Conservation (phyloP, 108 stramenopile species). For the Skeletonema menzelii region DNA sequence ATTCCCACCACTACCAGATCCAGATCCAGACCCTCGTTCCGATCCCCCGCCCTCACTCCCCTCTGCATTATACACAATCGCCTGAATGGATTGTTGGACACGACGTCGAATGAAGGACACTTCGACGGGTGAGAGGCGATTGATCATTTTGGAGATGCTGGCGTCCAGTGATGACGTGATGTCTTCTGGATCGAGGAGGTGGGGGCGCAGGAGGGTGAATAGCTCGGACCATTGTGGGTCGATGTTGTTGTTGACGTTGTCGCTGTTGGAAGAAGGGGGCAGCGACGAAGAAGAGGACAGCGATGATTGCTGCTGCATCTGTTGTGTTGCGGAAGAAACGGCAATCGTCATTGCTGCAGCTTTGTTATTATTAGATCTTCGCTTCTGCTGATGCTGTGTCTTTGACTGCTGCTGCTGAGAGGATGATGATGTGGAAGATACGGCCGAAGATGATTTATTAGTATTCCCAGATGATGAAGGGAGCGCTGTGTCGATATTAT, state of each 20-base stretch:
- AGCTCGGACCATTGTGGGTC: slow-evolving; percentile 11
- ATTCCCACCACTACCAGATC: background rate
- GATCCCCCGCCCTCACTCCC: background rate
- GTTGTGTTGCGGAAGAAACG: background rate
- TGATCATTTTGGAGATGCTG: slow-evolving; percentile 9
- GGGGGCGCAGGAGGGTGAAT: slow-evolving; percentile 9
- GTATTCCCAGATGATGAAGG: background rate
- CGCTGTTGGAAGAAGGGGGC: background rate
- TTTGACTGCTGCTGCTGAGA: background rate
- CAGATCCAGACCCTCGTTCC: background rate
- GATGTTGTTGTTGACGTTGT: background rate
- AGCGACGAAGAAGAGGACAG: background rate
- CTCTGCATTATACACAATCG: background rate
- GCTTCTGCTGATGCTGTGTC: background rate
- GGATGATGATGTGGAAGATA: background rate
- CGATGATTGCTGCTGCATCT: background rate
- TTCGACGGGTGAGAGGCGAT: slow-evolving; percentile 21
- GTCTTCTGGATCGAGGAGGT: slow-evolving; percentile 32
- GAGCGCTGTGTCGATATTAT: background rate
- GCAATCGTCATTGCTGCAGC: background rate
- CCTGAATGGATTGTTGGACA: background rate
- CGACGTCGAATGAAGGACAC: slow-evolving; percentile 27
- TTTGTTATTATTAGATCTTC: background rate
- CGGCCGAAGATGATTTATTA: background rate
- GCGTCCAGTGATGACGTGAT: slow-evolving; percentile 14